Percentiles rank a stretch among this genome's conserved stretches.
Conservation (phyloP, 2,329 filamentous ascomycete genomes). For the Colletotrichum australisinense region DNA sequence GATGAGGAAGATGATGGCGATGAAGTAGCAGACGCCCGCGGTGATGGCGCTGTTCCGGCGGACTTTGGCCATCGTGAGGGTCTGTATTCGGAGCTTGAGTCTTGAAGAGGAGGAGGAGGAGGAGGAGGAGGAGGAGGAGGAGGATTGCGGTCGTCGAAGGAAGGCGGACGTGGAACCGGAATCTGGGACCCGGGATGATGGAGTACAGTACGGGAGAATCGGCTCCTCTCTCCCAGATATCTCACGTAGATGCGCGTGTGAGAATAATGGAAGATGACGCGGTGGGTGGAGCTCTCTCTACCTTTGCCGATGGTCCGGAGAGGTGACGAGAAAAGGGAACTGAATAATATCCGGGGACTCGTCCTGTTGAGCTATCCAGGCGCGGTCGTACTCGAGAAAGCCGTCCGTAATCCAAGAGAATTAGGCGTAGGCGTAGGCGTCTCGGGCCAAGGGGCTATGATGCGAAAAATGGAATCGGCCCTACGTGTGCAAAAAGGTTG, state of each 20-base stretch:
- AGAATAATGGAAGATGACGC: conserved; percentile 5
- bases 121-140: background rate
- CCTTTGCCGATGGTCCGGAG: background rate
- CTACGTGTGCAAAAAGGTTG: background rate
- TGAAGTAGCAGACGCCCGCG: conserved; percentile 76
- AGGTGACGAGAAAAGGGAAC: background rate
- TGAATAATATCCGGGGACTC: background rate
- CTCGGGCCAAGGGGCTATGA: background rate
- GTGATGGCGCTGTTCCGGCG: conserved; percentile 72
- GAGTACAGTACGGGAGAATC: background rate
- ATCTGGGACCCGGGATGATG: background rate
- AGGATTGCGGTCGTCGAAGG: background rate
- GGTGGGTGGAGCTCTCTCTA: background rate
- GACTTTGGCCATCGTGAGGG: conserved; percentile 52
- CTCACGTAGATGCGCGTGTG: background rate
- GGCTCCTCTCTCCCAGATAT: conserved; percentile 16
- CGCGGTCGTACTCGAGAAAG: background rate
- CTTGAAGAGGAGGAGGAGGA: background rate
- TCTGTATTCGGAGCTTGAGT: background rate
- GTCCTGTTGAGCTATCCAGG: background rate
- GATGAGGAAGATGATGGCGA: conserved; percentile 82
- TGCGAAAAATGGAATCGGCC: background rate
- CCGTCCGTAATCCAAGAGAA: background rate
- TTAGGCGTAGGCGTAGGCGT: background rate
- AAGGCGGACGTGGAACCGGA: background rate